Evolutionary conservation across 1,284 basidiomycete genomes (phyloP).

Genomic region (Phlebopus sp.): DNA sequence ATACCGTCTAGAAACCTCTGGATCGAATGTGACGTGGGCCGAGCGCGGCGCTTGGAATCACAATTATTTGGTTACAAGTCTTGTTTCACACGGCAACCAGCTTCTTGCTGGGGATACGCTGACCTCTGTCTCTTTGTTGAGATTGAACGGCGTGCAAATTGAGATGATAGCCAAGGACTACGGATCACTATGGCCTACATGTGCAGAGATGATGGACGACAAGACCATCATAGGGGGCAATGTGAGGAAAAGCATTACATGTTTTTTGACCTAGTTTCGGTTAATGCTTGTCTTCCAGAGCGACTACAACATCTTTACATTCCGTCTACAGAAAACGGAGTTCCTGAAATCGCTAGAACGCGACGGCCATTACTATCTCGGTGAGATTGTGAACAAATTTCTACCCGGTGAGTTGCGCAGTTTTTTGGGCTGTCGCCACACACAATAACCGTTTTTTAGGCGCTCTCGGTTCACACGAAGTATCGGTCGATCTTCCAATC

Average conservation of each 20-base stretch:
- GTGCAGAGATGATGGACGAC: constrained; percentile 52
- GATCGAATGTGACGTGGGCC: constrained; percentile 35
- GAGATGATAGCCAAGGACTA: constrained; percentile 73
- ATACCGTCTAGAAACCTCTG: constrained; percentile 39
- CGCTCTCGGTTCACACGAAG: constrained; percentile 38
- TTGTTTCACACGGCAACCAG: constrained; percentile 50
- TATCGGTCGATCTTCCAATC: constrained; percentile 37
- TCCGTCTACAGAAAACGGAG: constrained; percentile 46
- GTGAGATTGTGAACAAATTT: constrained; percentile 72
- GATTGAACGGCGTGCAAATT: constrained; percentile 48
- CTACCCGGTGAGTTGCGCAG: constrained; percentile 47
- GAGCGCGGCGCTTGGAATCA: constrained; percentile 68
- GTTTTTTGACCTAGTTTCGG: neutral
- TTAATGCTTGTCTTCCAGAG: constrained; percentile 41
- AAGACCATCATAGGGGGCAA: constrained; percentile 73
- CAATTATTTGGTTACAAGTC: constrained; percentile 73
- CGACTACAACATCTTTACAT: constrained; percentile 76
- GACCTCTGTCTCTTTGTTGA: constrained; percentile 75
- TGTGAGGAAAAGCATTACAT: constrained; percentile 42
- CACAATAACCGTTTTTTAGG: constrained; percentile 35
- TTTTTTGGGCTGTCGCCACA: neutral
- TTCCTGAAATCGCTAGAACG: constrained; percentile 48
- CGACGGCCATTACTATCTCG: constrained; percentile 63
- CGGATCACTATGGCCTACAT: constrained; percentile 69
- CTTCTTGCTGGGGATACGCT: constrained; percentile 78